Evolutionary conservation across 495 filamentous ascomycete genomes (phyloP).

Genomic region (Platismatia glauca): DNA sequence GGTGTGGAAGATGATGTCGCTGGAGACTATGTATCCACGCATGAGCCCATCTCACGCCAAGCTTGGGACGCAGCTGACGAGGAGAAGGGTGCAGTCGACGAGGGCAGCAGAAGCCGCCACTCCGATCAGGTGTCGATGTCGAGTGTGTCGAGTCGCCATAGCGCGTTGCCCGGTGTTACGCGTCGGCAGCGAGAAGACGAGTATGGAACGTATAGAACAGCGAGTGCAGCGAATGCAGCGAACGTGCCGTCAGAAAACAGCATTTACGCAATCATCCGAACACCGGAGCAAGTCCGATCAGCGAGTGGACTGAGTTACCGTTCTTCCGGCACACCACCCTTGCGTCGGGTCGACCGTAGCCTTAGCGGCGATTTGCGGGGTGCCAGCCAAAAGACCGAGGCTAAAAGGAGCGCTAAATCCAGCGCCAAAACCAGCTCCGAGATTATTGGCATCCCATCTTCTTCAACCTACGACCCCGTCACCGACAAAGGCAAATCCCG

Average conservation of each 20-base stretch:
- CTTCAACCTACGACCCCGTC: slow-evolving; percentile 61
- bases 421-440: background rate
- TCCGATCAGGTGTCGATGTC: slow-evolving; percentile 16
- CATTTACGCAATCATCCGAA: slow-evolving; percentile 32
- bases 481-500: slow-evolving; percentile 82
- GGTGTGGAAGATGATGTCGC: background rate
- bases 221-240: slow-evolving; percentile 30
- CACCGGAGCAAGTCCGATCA: slow-evolving; percentile 52
- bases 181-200: slow-evolving; percentile 24
- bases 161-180: slow-evolving; percentile 30
- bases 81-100: slow-evolving; percentile 30
- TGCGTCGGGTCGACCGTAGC: slow-evolving; percentile 64
- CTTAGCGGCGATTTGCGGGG: slow-evolving; percentile 73
- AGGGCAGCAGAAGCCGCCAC: slow-evolving; percentile 25
- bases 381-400: slow-evolving; percentile 40
- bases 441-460: slow-evolving; percentile 36
- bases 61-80: slow-evolving; percentile 45
- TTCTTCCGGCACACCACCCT: slow-evolving; percentile 48
- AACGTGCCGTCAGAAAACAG: slow-evolving; percentile 44
- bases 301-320: slow-evolving; percentile 49
- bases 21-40: slow-evolving; percentile 35
- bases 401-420: slow-evolving; percentile 26
- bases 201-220: no score
- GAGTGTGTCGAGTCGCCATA: slow-evolving; percentile 21
- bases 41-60: slow-evolving; percentile 42